These are phyloP conservation scores for Aspergillus glaucus DNA, from an alignment of 2,329 filamentous ascomycete genomes.

Conservation along the genomic window DNA sequence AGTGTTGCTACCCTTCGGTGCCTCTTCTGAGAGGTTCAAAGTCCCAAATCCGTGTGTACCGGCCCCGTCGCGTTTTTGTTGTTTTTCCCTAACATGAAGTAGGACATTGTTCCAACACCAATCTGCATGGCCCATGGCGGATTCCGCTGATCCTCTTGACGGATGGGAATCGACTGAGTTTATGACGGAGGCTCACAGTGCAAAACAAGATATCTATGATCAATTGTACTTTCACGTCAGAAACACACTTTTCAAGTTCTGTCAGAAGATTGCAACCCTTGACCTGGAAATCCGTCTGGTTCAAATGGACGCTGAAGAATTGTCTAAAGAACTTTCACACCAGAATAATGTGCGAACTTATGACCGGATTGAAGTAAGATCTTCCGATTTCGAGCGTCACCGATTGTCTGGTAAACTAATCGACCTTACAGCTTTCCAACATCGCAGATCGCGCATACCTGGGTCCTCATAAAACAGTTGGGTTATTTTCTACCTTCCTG, in stretches of 20 bases:
- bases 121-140: conserved; percentile 32
- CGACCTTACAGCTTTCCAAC: conserved; percentile 30
- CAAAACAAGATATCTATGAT: conserved; percentile 35
- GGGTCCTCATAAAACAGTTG: conserved; percentile 20
- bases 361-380: conserved; percentile 35
- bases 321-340: too few species aligned
- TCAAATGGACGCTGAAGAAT: conserved; percentile 16
- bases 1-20: too few species aligned
- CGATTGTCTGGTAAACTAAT: not conserved
- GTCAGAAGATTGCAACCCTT: conserved; percentile 13
- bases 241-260: conserved; percentile 25
- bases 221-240: conserved; percentile 31
- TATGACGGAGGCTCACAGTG: conserved; percentile 7
- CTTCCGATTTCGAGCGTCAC: not conserved
- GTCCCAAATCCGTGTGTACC: conserved; percentile 38
- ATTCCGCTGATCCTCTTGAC: conserved; percentile 29
- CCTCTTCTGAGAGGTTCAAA: conserved; percentile 15
- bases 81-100: too few species aligned
- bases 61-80: too few species aligned
- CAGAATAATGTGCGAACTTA: conserved; percentile 10
- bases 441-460: conserved; percentile 34
- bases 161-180: conserved; percentile 33
- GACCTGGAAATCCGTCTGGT: conserved; percentile 23
- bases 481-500: conserved; percentile 28
- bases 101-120: too few species aligned